Percentiles rank a stretch among this genome's conserved stretches.
These are phyloP conservation scores for Ustilago sp. DNA, from an alignment of 1,284 basidiomycete genomes.

Conservation along the genomic window DNA sequence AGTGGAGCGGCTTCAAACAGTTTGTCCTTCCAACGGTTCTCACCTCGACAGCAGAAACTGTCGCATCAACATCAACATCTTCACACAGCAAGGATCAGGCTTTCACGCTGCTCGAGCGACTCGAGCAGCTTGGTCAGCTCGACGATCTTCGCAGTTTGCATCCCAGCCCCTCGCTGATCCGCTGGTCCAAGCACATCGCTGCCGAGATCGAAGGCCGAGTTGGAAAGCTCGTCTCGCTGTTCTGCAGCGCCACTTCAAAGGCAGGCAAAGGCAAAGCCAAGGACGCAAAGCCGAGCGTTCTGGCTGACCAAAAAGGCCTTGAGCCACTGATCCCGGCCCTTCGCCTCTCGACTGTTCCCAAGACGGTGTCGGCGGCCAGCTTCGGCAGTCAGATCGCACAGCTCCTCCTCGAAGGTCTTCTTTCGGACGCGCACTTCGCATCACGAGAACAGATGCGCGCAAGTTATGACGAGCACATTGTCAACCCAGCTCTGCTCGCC, in stretches of 20 bases:
- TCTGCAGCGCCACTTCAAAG: constrained; percentile 16
- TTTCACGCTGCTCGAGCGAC: constrained; percentile 56
- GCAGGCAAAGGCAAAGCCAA: constrained; percentile 13
- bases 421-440: constrained; percentile 24
- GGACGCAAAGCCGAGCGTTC: neutral
- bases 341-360: constrained; percentile 34
- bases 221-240: constrained; percentile 26
- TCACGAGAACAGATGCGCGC: constrained; percentile 21
- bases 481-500: constrained; percentile 42
- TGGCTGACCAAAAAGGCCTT: constrained; percentile 18
- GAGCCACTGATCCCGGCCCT: constrained; percentile 49
- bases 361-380: constrained; percentile 17
- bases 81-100: constrained; percentile 48
- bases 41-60: constrained; percentile 51
- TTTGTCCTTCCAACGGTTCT: constrained; percentile 62
- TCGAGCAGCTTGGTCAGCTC: constrained; percentile 48
- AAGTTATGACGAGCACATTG: constrained; percentile 34
- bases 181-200: constrained; percentile 50
- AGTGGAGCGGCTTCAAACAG: constrained; percentile 63
- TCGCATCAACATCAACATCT: constrained; percentile 23
- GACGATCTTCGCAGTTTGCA: constrained; percentile 31
- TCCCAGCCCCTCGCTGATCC: constrained; percentile 39
- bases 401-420: constrained; percentile 34
- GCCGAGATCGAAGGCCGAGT: constrained; percentile 40
- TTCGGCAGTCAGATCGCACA: constrained; percentile 27